phyloP scores from a whole-genome alignment of 495 filamentous ascomycete genomes.

The Podospora didyma region DNA sequence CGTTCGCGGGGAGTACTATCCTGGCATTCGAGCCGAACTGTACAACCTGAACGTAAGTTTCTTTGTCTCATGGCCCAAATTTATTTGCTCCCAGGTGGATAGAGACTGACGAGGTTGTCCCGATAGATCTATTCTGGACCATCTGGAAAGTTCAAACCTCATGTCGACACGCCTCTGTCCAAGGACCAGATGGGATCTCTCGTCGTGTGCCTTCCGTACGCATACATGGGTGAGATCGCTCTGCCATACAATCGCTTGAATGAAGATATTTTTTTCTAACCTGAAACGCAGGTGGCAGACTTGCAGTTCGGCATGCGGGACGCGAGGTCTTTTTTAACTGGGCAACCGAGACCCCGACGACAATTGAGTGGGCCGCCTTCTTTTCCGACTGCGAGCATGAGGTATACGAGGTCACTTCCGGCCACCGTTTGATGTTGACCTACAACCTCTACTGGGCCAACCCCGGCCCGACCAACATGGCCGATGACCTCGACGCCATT shows the following conservation, averaged over 20 bases:
- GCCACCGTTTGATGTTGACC: conserved; percentile 52
- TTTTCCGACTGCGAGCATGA: conserved; percentile 59
- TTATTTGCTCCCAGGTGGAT: too few species aligned
- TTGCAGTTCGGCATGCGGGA: conserved; percentile 32
- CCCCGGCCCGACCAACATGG: neutral
- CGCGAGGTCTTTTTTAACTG: conserved; percentile 41
- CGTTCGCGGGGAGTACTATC: conserved; percentile 32
- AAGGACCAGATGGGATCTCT: conserved; percentile 48
- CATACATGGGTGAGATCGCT: conserved; percentile 23
- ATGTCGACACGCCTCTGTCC: conserved; percentile 52
- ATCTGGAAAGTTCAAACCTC: conserved; percentile 45
- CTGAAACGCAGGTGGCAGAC: conserved; percentile 28
- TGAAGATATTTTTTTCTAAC: neutral
- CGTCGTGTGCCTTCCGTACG: conserved; percentile 48
- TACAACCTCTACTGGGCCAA: conserved; percentile 47
- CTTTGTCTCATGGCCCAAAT: too few species aligned
- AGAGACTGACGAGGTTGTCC: neutral
- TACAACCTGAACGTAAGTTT: conserved; percentile 52
- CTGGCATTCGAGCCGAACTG: conserved; percentile 39
- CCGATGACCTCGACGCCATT: neutral
- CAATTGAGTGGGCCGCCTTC: conserved; percentile 55
- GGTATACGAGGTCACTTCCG: conserved; percentile 44
- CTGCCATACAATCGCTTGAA: neutral
- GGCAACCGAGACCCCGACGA: conserved; percentile 11
- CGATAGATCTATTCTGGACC: conserved; percentile 40